Percentiles rank a stretch among this genome's conserved stretches.
Evolutionary conservation across 1,284 basidiomycete species (phyloP).

Genomic region (Chiua sp.): DNA sequence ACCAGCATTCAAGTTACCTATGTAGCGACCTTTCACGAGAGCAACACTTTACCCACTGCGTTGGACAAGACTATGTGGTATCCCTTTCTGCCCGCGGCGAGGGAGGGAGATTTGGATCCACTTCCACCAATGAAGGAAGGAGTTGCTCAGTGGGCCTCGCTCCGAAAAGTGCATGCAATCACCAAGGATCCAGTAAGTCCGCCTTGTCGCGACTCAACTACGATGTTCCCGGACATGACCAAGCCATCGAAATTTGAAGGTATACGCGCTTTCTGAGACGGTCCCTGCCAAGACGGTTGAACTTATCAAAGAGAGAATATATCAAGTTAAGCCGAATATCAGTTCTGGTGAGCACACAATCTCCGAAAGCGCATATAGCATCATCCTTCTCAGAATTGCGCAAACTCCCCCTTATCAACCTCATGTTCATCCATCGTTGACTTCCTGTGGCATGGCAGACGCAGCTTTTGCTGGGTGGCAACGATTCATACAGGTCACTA

Average conservation of each 20-base stretch:
- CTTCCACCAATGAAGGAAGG: neutral
- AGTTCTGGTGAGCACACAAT: too few species aligned
- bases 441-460: slow-evolving; percentile 7
- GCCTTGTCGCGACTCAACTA: too few species aligned
- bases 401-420: too few species aligned
- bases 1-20: neutral
- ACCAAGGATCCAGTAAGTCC: neutral
- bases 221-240: too few species aligned
- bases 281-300: too few species aligned
- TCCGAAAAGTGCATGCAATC: neutral
- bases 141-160: neutral
- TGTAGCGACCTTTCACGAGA: slow-evolving; percentile 1
- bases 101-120: neutral
- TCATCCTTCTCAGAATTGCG: too few species aligned
- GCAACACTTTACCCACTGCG: neutral
- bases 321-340: too few species aligned
- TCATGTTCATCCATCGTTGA: too few species aligned
- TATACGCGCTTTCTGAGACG: too few species aligned
- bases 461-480: slow-evolving; percentile 9
- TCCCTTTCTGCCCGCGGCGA: neutral
- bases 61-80: slow-evolving; percentile 2
- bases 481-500: slow-evolving; percentile 14
- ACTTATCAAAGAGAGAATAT: too few species aligned
- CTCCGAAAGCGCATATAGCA: too few species aligned
- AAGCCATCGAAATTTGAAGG: too few species aligned